Conservation (phyloP, 2,329 filamentous ascomycete genomes). For the Fusarium sublunatum region DNA sequence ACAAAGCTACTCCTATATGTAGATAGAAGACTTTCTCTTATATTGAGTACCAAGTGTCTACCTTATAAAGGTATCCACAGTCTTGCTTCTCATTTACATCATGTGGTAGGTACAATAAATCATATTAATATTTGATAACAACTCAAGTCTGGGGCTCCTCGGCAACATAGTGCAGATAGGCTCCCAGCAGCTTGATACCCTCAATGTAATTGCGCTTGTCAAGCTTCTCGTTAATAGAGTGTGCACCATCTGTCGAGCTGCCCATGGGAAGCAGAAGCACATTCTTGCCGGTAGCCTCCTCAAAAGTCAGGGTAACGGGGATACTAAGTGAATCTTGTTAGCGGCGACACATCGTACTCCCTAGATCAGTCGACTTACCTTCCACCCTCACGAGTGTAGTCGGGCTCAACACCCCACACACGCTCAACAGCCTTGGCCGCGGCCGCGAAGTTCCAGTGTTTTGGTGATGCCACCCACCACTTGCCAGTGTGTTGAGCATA, state of each 20-base stretch:
- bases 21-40: background rate
- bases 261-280: constrained; percentile 96
- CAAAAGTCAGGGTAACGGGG: constrained; percentile 95
- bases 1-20: background rate
- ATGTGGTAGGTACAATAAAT: constrained; percentile 32
- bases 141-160: constrained; percentile 75
- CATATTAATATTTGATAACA: constrained; percentile 8
- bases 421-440: constrained; percentile 96
- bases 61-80: background rate
- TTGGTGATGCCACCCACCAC: constrained; percentile 98
- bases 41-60: background rate
- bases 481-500: constrained; percentile 90
- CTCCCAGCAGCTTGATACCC: constrained; percentile 93
- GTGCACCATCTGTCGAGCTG: constrained; percentile 93
- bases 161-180: constrained; percentile 95
- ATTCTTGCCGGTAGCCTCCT: constrained; percentile 98
- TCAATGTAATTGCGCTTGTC: constrained; percentile 98
- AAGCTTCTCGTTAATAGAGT: constrained; percentile 98
- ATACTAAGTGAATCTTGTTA: constrained; percentile 68
- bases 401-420: constrained; percentile 92
- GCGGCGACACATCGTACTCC: constrained; percentile 6
- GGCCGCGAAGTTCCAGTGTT: constrained; percentile 98
- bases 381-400: constrained; percentile 96
- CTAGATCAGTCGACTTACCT: constrained; percentile 63
- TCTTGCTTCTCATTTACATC: constrained; percentile 11